phyloP scores from a whole-genome alignment of 192 early-diverging fungal genomes.

The Coemansia sp. region DNA sequence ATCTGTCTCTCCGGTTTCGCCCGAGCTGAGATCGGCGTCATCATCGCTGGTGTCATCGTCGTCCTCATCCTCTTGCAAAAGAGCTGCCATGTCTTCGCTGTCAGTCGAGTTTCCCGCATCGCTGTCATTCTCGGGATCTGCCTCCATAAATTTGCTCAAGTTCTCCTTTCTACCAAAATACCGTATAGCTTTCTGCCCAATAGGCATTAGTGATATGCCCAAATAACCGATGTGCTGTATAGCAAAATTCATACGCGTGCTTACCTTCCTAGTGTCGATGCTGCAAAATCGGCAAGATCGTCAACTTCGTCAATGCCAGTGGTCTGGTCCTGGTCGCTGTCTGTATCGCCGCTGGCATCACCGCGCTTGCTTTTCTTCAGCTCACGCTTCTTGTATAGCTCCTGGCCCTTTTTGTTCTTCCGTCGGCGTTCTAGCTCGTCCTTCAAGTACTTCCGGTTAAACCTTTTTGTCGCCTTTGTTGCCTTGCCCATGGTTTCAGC shows the following conservation, averaged over 20 bases:
- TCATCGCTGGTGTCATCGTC: constrained; percentile 19
- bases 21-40: constrained; percentile 7
- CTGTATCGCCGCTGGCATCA: constrained; percentile 11
- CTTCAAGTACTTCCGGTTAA: constrained; percentile 75
- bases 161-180: constrained; percentile 19
- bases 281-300: constrained; percentile 48
- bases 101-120: constrained; percentile 3
- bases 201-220: neutral
- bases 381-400: constrained; percentile 60
- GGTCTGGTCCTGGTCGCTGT: constrained; percentile 13
- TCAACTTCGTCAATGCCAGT: constrained; percentile 53
- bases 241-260: neutral
- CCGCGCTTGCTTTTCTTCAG: constrained; percentile 54
- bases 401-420: constrained; percentile 61
- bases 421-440: constrained; percentile 60
- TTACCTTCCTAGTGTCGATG: constrained; percentile 23
- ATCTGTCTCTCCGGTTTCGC: constrained; percentile 28
- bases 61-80: constrained; percentile 19
- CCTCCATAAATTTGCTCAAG: constrained; percentile 40
- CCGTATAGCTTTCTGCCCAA: too few relatives aligned
- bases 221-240: neutral
- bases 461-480: constrained; percentile 74
- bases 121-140: constrained; percentile 18
- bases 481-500: constrained; percentile 39
- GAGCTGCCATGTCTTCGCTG: constrained; percentile 11